phyloP scores from a whole-genome alignment of 1,284 basidiomycete species.

The Meira nashicola region DNA sequence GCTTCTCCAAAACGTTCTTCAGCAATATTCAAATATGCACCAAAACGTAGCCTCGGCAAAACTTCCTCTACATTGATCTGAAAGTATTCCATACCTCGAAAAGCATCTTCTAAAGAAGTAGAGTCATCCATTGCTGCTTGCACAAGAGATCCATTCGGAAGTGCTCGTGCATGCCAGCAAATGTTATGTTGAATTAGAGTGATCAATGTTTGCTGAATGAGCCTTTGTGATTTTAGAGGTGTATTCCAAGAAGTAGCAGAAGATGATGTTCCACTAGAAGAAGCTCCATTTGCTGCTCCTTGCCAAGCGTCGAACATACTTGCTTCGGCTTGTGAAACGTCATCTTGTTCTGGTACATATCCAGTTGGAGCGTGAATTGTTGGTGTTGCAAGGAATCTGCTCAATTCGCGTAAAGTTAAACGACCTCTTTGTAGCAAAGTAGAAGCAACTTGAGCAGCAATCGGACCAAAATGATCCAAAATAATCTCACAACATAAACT shows the following conservation, averaged over 20 bases:
- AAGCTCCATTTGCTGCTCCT: not conserved
- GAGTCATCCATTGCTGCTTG: conserved; percentile 4
- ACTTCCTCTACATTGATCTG: conserved; percentile 54
- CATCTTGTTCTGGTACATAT: conserved; percentile 2
- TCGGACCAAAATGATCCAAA: conserved; percentile 70
- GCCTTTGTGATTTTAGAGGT: conserved; percentile 64
- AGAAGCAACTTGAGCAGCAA: conserved; percentile 71
- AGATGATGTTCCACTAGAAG: conserved; percentile 9
- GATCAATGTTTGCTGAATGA: conserved; percentile 69
- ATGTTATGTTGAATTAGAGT: conserved; percentile 83
- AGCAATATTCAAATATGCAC: conserved; percentile 70
- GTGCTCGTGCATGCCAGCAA: conserved; percentile 50
- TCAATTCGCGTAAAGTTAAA: conserved; percentile 62
- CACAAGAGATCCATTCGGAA: conserved; percentile 18
- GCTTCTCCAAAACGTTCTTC: conserved; percentile 56
- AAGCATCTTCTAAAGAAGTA: conserved; percentile 9
- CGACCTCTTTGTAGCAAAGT: conserved; percentile 79
- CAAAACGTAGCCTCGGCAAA: conserved; percentile 50
- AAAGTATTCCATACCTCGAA: conserved; percentile 46
- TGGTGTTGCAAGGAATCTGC: conserved; percentile 34
- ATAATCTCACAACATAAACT: conserved; percentile 69
- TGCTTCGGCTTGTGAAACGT: conserved; percentile 12
- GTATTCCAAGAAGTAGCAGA: conserved; percentile 55
- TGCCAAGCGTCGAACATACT: conserved; percentile 18
- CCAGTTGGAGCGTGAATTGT: conserved; percentile 1